These are phyloP conservation scores for Cladosporium sp. DNA, from an alignment of 2,329 filamentous ascomycete genomes.

Conservation along the genomic window DNA sequence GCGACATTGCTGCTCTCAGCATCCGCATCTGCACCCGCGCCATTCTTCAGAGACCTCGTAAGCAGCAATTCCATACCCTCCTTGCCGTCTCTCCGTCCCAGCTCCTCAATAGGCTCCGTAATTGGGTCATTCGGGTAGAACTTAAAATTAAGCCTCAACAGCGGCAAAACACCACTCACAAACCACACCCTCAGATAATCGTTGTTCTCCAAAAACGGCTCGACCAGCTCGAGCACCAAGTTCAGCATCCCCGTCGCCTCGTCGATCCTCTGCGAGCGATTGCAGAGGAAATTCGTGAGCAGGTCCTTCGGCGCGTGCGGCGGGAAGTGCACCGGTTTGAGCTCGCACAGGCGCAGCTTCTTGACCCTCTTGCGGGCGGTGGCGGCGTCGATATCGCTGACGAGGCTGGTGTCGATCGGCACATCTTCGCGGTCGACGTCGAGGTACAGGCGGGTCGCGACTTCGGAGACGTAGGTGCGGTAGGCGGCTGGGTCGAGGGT, in stretches of 20 bases:
- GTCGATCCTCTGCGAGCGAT: constrained; percentile 69
- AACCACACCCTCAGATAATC: constrained; percentile 67
- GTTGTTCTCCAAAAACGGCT: constrained; percentile 66
- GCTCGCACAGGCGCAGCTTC: constrained; percentile 64
- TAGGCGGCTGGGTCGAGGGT: constrained; percentile 65
- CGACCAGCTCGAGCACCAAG: constrained; percentile 67
- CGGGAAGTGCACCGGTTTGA: constrained; percentile 55
- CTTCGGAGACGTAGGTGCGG: constrained; percentile 60
- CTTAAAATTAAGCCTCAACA: constrained; percentile 68
- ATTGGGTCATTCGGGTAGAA: constrained; percentile 62
- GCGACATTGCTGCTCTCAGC: constrained; percentile 47
- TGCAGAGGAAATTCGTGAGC: constrained; percentile 66
- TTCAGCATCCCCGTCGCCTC: constrained; percentile 70
- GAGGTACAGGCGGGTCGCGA: constrained; percentile 54
- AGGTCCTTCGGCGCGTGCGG: constrained; percentile 55
- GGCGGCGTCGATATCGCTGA: constrained; percentile 62
- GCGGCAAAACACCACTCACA: constrained; percentile 67
- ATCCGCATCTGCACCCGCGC: background rate
- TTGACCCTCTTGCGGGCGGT: constrained; percentile 65
- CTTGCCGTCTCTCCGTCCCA: constrained; percentile 62
- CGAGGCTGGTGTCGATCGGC: constrained; percentile 56
- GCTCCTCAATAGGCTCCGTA: constrained; percentile 65
- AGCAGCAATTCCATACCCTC: constrained; percentile 65
- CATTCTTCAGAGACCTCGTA: constrained; percentile 21
- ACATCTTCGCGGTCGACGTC: constrained; percentile 44